Evolutionary conservation across 73 alveolate species (phyloP).

Genomic region (Symbiodinium natans): DNA sequence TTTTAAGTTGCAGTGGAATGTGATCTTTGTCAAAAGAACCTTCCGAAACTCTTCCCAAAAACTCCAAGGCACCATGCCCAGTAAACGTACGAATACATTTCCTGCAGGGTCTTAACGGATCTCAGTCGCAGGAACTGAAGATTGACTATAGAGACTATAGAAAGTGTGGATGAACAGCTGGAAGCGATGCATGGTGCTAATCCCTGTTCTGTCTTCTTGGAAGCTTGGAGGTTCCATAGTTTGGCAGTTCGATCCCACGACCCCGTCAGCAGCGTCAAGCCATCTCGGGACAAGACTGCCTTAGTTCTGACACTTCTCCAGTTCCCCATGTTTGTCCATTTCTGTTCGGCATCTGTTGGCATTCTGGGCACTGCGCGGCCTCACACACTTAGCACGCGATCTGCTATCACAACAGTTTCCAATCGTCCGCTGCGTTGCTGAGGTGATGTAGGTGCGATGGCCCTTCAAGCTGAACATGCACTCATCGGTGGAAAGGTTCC

Average conservation of each 20-base stretch:
- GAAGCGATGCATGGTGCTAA: not conserved
- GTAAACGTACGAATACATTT: not conserved
- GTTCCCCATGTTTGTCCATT: no score
- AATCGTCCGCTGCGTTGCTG: not conserved
- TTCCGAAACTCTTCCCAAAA: not conserved
- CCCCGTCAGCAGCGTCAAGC: conserved; percentile 37
- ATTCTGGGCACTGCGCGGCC: not conserved
- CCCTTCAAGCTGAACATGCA: conserved; percentile 54
- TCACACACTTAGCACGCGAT: not conserved
- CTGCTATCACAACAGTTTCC: not conserved
- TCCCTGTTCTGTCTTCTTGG: conserved; percentile 12
- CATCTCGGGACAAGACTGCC: conserved; percentile 32
- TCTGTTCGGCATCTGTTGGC: not conserved
- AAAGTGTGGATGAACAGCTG: no score
- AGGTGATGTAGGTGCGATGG: conserved; percentile 69
- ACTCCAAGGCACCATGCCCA: conserved; percentile 5
- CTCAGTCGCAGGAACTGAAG: no score
- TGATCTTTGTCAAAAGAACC: no score
- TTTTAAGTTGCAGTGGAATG: no score
- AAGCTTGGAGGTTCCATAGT: conserved; percentile 53
- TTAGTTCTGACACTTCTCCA: no score
- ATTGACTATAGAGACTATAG: no score
- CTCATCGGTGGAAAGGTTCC: conserved; percentile 18
- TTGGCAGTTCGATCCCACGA: conserved; percentile 72
- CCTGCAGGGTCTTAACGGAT: not conserved